Base-by-base conservation (phyloP, 805 yeast genomes). In the Geotrichum ghanense region DNA sequence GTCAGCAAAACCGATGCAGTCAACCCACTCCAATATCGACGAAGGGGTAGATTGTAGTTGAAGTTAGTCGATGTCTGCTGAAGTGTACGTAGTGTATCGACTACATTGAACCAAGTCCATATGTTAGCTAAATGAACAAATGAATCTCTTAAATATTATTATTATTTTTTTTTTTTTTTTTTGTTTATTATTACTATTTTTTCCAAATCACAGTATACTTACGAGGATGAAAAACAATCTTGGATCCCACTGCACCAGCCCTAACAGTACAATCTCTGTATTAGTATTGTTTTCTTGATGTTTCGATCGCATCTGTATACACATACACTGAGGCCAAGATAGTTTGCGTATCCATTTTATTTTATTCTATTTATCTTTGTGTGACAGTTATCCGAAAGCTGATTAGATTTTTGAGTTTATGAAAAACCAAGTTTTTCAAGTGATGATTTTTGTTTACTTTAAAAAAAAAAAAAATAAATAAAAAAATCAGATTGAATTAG, bases 61-160 rank as follows among this genome's bases (percentile, higher is more conserved):
- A 61, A 59, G 24, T 61, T 61, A 6, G 63, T 54, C 9, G 72
- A 64, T 2, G 73, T 68, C 47, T 69, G 72, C 43, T 65, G 66
- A 21, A 68, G 54, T 1, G 72, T 69, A 22, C 71, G 58, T 26
- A 69, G 51, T 3, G 73, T 68, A 52, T 68, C 73, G 42, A 68
- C 62, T 57, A 27, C 43, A 21, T 22, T 22, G 47, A 10, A 25
- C 27, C n/a, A n/a, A 22, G 10, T 19, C 20, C 14, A n/a, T 22
- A 16, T 41, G 40, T 22, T 3, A 31, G 37, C 5, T n/a, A 5
- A n/a, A 41, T 43, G 48, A 45, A 41, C 40, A 14, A 26, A 34
- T 23, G 21, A 10, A 7, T 43, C 14, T 42, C 35, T 39, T 16
- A n/a, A 22, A 16, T 25, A 7, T 7, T 3, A 14, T 16, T 16